Base-by-base conservation (phyloP, 2,329 filamentous ascomycete species). In the Talaromyces pinophilus region DNA sequence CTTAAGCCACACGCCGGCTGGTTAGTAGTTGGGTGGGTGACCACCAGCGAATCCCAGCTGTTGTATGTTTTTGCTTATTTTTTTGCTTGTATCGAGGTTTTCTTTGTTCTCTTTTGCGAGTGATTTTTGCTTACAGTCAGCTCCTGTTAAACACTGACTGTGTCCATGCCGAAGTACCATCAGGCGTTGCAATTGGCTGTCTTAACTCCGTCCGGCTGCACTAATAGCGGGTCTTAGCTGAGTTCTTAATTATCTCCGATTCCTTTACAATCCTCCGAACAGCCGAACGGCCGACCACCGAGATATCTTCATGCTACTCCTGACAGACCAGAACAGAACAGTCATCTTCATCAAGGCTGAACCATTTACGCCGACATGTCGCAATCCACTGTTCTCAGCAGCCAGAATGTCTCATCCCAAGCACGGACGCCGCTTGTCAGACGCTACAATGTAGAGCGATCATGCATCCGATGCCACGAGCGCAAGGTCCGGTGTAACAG, bases 401-500 rank as follows among this genome's bases (percentile, higher is more conserved):
- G 50, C 50, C 50, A 57, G 5, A 40, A 13, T 15, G 54, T 6
- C 4, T 40, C 54, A 57, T 17, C 19, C n/a, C 11, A 25, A 7
- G 17, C 54, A 35, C 54, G 10, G 33, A 22, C 10, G 33, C 54
- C 54, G n/a, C n/a, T 57, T 35, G 30, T 57, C 54, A 17, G 54
- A 38, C 33, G 54, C n/a, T 57, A 57, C 54, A 57, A 57, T 57
- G 54, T 57, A 22, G 54, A 57, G 33, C 72, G 73, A 25, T 75
- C 73, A 35, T 75, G 73, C 55, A 60, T 75, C 33, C 71, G 72
- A 40, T 75, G 73, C 65, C 73, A 75, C 38, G 70, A 72, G 57
- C 71, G 74, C 46, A 75, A 75, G 48, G 71, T 75, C 35, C 69
- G 70, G 10, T 75, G 73, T 54, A 71, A 75, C 63, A 74, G 69